Evolutionary conservation across 768 basidiomycete genomes (phyloP).

Genomic region (Dioszegia crocea): DNA sequence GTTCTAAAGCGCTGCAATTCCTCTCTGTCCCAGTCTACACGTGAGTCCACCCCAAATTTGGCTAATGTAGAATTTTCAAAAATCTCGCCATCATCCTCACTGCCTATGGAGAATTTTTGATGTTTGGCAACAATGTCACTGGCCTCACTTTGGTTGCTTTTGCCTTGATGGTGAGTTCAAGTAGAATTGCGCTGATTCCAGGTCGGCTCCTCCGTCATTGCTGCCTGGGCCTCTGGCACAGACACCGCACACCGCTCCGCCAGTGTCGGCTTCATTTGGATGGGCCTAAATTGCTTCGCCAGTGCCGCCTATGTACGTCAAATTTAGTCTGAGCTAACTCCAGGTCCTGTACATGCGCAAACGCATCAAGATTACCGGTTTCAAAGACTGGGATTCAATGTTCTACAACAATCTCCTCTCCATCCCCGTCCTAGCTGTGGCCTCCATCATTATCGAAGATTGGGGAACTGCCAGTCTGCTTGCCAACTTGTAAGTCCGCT

Average conservation of each 20-base stretch:
- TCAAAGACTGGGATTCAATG: slow-evolving; percentile 98
- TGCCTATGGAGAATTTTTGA: slow-evolving; percentile 94
- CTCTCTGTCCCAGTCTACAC: slow-evolving; percentile 7
- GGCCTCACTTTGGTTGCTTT: slow-evolving; percentile 83
- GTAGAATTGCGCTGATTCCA: slow-evolving; percentile 1
- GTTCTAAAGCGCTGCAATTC: slow-evolving; percentile 73
- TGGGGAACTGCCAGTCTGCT: slow-evolving; percentile 76
- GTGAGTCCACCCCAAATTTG: slow-evolving; percentile 55
- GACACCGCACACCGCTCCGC: slow-evolving; percentile 45
- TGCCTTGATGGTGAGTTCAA: slow-evolving; percentile 66
- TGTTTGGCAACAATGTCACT: slow-evolving; percentile 89
- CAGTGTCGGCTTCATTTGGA: slow-evolving; percentile 92
- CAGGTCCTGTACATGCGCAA: slow-evolving; percentile 95
- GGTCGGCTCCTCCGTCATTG: slow-evolving; percentile 83
- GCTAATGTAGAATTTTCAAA: slow-evolving; percentile 70
- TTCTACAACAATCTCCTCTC: slow-evolving; percentile 96
- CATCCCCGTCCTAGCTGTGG: slow-evolving; percentile 79
- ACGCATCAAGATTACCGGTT: slow-evolving; percentile 90
- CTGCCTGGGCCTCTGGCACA: slow-evolving; percentile 85
- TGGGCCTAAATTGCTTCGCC: slow-evolving; percentile 83
- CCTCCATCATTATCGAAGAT: slow-evolving; percentile 79
- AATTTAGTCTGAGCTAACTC: not conserved
- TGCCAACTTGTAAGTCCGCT: slow-evolving; percentile 60
- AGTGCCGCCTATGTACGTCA: slow-evolving; percentile 83
- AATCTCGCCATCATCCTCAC: slow-evolving; percentile 98